These are phyloP conservation scores for Ustilago curta DNA, from an alignment of 1,284 basidiomycete species.

Conservation along the genomic window DNA sequence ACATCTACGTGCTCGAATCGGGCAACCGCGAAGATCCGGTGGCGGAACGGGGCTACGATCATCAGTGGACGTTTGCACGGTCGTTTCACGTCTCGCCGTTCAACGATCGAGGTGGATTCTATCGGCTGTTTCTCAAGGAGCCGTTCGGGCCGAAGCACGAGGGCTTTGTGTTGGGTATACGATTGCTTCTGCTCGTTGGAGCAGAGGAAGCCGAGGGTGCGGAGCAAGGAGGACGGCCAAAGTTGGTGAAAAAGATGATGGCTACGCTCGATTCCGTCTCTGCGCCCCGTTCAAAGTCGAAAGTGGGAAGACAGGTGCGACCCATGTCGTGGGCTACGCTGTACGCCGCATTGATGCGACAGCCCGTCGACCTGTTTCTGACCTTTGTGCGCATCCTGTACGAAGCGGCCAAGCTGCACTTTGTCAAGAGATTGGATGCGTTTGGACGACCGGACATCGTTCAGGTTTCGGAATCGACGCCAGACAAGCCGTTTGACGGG, in stretches of 20 bases:
- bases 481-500: slow-evolving; percentile 15
- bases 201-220: slow-evolving; percentile 22
- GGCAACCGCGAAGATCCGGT: slow-evolving; percentile 71
- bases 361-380: slow-evolving; percentile 75
- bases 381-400: slow-evolving; percentile 77
- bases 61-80: slow-evolving; percentile 79
- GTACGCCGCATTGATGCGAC: slow-evolving; percentile 71
- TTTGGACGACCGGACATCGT: slow-evolving; percentile 76
- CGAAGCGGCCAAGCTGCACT: slow-evolving; percentile 79
- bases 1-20: slow-evolving; percentile 73
- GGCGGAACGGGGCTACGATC: slow-evolving; percentile 71
- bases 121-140: slow-evolving; percentile 70
- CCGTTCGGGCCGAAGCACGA: slow-evolving; percentile 21
- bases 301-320: slow-evolving; percentile 23
- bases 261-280: slow-evolving; percentile 73
- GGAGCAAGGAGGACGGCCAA: neutral
- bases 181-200: slow-evolving; percentile 53
- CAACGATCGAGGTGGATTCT: slow-evolving; percentile 80
- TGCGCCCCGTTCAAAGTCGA: slow-evolving; percentile 2
- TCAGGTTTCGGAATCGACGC: slow-evolving; percentile 14
- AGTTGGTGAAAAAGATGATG: slow-evolving; percentile 71
- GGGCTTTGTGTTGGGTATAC: slow-evolving; percentile 35
- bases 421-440: slow-evolving; percentile 75
- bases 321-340: slow-evolving; percentile 73
- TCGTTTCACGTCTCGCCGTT: slow-evolving; percentile 85